These are phyloP conservation scores for Stenogyne calaminthoides DNA, from an alignment of 305 asterid genomes.

Conservation along the genomic window DNA sequence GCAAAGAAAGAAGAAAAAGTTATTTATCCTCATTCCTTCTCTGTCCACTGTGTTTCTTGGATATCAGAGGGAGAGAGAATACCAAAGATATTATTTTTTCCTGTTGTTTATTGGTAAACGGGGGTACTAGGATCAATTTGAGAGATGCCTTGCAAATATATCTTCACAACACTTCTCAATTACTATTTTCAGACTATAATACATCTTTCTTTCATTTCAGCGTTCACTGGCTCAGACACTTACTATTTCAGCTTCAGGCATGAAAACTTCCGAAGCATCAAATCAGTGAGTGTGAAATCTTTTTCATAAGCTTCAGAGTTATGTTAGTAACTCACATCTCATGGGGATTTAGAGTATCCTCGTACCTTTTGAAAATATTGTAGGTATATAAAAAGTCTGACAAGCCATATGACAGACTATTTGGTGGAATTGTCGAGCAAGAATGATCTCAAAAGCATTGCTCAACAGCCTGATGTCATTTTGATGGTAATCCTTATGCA, in stretches of 20 bases:
- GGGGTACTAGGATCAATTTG: neutral
- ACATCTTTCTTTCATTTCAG: constrained; percentile 46
- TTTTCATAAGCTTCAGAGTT: neutral
- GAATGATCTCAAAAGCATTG: constrained; percentile 70
- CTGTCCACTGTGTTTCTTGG: constrained; percentile 1
- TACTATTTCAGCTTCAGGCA: constrained; percentile 74
- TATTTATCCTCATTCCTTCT: neutral
- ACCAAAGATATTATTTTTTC: neutral
- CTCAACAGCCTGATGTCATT: constrained; percentile 87
- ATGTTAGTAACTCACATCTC: constrained; percentile 24
- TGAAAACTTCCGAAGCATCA: constrained; percentile 60
- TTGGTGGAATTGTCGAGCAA: constrained; percentile 74
- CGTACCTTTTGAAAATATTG: constrained; percentile 28
- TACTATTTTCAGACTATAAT: neutral
- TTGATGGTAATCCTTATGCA: constrained; percentile 56
- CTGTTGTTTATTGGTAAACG: constrained; percentile 7
- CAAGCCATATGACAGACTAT: constrained; percentile 68
- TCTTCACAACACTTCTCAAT: neutral
- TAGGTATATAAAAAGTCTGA: constrained; percentile 72
- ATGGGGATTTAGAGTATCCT: constrained; percentile 26
- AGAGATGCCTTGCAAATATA: neutral
- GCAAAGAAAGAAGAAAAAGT: neutral
- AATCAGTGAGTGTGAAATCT: constrained; percentile 57
- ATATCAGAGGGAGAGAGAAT: constrained; percentile 4
- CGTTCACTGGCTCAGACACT: constrained; percentile 92